Conservation (phyloP, 2,329 filamentous ascomycete species). For the Calycina marina region DNA sequence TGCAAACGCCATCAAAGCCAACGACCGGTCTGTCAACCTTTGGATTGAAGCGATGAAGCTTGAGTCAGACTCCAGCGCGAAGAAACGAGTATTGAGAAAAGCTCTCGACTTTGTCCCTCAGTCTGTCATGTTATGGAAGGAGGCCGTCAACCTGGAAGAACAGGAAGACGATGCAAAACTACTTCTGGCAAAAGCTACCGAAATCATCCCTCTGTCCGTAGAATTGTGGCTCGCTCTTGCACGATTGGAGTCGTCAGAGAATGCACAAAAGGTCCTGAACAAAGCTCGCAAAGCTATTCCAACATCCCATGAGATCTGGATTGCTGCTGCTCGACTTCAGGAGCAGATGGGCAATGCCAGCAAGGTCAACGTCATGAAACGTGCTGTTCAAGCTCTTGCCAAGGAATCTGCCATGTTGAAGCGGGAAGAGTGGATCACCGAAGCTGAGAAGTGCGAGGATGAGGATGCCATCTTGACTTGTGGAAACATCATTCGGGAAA, state of each 20-base stretch:
- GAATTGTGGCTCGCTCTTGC: constrained; percentile 93
- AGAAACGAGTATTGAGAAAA: constrained; percentile 84
- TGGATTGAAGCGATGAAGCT: constrained; percentile 96
- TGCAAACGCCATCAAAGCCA: constrained; percentile 81
- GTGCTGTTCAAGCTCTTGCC: constrained; percentile 74
- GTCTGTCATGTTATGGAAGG: constrained; percentile 95
- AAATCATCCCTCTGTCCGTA: constrained; percentile 84
- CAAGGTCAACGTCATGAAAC: constrained; percentile 87
- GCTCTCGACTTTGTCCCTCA: constrained; percentile 87
- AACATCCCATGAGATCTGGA: constrained; percentile 91
- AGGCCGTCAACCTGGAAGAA: constrained; percentile 89
- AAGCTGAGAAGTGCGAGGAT: constrained; percentile 88
- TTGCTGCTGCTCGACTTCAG: constrained; percentile 80
- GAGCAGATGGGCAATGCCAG: constrained; percentile 69
- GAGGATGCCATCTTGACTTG: constrained; percentile 82
- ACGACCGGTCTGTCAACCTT: constrained; percentile 71
- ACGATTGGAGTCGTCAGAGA: constrained; percentile 74
- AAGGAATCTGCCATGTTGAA: constrained; percentile 94
- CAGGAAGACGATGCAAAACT: constrained; percentile 76
- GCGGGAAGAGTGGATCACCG: constrained; percentile 89
- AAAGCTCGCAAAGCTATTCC: constrained; percentile 87
- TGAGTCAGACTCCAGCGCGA: constrained; percentile 67
- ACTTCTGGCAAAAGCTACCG: constrained; percentile 84
- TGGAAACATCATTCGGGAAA: constrained; percentile 79
- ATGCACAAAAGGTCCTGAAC: constrained; percentile 90